Evolutionary conservation across 192 early-diverging fungal genomes (phyloP), one percentile per base, ranked within the genome.

Genomic region (Linnemannia zychae): DNA sequence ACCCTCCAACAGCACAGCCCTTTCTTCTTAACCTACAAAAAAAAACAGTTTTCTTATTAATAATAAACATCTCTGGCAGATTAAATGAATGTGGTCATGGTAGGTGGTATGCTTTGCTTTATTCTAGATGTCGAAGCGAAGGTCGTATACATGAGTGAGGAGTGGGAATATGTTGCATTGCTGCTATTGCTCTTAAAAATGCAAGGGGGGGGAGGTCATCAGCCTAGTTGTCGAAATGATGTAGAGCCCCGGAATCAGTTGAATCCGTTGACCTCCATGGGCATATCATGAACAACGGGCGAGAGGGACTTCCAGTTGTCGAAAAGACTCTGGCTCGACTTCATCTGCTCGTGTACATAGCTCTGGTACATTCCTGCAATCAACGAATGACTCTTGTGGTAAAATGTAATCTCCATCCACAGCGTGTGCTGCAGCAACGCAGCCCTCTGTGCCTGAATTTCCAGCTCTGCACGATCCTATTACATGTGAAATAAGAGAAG

Each of bases 281-380:
- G 91, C 77, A 91, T 84, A 38, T 90, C 88, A 78, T 87, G 87
- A 17, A 89, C 87, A 57, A 87, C 77, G 6, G 84, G 89, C 31
- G 86, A 86, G 5, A 91, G 69, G 3, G 74, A 44, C 67, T 88
- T 88, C 91, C 91, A 91, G 81, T 91, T 89, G 17, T 93, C 90
- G 53, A 86, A 78, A 36, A 88, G 76, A 65, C 91, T 88, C 65
- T 87, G 81, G 4, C 90, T 73, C 40, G 90, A 87, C 74, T 90
- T 89, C 63, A 92, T 88, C 80, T 93, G 89, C 34, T 92, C 91
- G 34, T 88, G 85, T 1, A 92, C 90, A 89, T 89, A 93, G 47
- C 76, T 86, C 74, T 94, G 93, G 74, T 93, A 94, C 84, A 93
- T 86, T 48, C 84, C 63, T 7, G 91, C 91, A 22, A 94, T 79